Base-by-base conservation (phyloP, 1,139 yeast species). In the Blastobotrys malaysiensis region DNA sequence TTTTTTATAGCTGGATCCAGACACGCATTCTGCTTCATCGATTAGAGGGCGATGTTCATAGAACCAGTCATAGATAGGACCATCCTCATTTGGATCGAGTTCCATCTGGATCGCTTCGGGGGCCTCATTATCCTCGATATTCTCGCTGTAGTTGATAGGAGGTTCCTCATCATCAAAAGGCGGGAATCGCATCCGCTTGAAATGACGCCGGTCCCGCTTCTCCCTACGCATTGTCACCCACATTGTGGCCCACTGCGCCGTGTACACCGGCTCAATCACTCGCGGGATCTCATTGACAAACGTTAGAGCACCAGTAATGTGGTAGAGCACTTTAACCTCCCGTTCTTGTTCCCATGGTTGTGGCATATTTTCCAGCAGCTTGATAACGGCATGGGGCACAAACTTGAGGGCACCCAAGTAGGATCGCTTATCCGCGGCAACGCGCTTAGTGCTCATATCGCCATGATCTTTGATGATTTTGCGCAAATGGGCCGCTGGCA, bases 141-240 rank as follows among this genome's bases (percentile, higher is more conserved):
- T 86, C 57, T 89, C 95, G 21, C 83, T 66, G 85, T 90, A 93
- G 58, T 86, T 83, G 46, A 91, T 69, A 0, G 96, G 95, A 0
- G 97, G 97, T 67, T 91, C 98, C 67, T 95, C 99, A 66, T 95
- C 99, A 70, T 95, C 99, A 72, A 93, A 90, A 0, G 96, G 93
- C 0, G 99, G 99, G 62, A 93, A 87, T 54, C 90, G 78, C 87
- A 93, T 84, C 63, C 99, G 78, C 63, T 89, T 86, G 71, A 95
- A 93, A 67, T 88, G 96, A 46, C 83, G 77, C 60, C 99, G 77
- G 66, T 91, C 98, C 56, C 95, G 79, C 67, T 95, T 93, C 67
- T 93, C 99, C 53, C 93, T 77, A 64, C 98, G 79, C 99, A 95
- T 93, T 69, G 84, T 83, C 16, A 81, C 74, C 98, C 99, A 93